A percentile compares a stretch with the other conserved stretches of the same genome.
Evolutionary conservation across 148 eudicot genomes (phyloP).

Genomic region (Pouteria glomerata): DNA sequence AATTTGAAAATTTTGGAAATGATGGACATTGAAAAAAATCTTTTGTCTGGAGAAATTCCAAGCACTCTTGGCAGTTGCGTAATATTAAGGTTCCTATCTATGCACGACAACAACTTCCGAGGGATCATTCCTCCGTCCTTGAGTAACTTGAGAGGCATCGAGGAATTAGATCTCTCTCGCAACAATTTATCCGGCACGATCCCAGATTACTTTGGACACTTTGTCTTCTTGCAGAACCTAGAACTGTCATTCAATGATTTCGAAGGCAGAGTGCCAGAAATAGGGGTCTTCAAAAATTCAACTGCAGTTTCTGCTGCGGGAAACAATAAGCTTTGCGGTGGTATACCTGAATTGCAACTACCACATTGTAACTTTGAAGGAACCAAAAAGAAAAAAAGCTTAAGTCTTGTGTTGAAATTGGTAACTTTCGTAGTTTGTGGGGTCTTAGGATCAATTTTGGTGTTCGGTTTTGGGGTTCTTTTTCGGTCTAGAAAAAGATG

Average conservation of each 20-base stretch:
- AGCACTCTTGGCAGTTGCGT: conserved; percentile 21
- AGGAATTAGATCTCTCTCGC: conserved; percentile 25
- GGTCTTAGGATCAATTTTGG: conserved; percentile 4
- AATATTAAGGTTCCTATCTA: conserved; percentile 8
- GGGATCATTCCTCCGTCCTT: conserved; percentile 33
- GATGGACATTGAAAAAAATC: conserved; percentile 21
- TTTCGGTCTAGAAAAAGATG: not conserved
- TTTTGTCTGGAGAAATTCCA: conserved; percentile 30
- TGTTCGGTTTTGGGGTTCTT: not conserved
- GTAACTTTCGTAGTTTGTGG: not conserved
- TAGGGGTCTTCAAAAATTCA: conserved; percentile 29
- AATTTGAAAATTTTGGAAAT: conserved; percentile 18
- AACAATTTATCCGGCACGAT: conserved; percentile 38
- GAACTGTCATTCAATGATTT: conserved; percentile 29
- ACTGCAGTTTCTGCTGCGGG: conserved; percentile 23
- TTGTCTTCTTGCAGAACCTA: conserved; percentile 8
- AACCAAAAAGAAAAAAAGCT: not conserved
- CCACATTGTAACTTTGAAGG: conserved; percentile 17
- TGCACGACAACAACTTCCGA: conserved; percentile 29
- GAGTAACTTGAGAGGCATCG: conserved; percentile 15
- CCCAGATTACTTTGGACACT: conserved; percentile 19
- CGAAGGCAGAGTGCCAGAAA: conserved; percentile 35
- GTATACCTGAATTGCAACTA: conserved; percentile 21
- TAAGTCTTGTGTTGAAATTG: not conserved
- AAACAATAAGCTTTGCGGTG: conserved; percentile 40